A percentile compares a stretch with the other conserved stretches of the same genome.
Conservation (phyloP, 306 rosid species). For the Lotus japonicus region DNA sequence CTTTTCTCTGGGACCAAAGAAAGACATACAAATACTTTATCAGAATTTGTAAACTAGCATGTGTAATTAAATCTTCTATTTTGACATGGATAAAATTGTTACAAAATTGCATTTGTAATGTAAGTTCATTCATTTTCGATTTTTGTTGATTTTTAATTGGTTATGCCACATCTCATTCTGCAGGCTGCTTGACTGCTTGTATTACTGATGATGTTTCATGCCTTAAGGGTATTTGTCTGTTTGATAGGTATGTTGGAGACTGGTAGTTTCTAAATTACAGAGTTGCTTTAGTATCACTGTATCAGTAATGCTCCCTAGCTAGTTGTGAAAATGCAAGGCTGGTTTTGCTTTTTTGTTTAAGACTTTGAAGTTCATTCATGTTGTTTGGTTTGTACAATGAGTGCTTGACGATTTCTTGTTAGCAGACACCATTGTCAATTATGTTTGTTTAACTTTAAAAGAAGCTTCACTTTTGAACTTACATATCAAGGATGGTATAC, state of each 20-base stretch:
- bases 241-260: not conserved
- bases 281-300: not conserved
- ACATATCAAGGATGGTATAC: not conserved
- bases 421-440: not conserved
- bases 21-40: not conserved
- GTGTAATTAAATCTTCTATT: not conserved
- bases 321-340: not conserved
- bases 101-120: not conserved
- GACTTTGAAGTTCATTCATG: not conserved
- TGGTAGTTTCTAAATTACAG: not conserved
- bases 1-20: not conserved
- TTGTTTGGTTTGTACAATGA: not conserved
- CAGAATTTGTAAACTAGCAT: not conserved
- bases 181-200: not conserved
- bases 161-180: not conserved
- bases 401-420: not conserved
- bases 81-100: not conserved
- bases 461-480: constrained; percentile 2
- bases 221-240: not conserved
- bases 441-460: not conserved
- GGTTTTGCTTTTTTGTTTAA: no score
- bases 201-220: not conserved
- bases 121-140: not conserved
- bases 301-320: not conserved
- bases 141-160: not conserved